Conservation (phyloP, 129 eudicot species). For the Chrysanthemum lavandulifolium region DNA sequence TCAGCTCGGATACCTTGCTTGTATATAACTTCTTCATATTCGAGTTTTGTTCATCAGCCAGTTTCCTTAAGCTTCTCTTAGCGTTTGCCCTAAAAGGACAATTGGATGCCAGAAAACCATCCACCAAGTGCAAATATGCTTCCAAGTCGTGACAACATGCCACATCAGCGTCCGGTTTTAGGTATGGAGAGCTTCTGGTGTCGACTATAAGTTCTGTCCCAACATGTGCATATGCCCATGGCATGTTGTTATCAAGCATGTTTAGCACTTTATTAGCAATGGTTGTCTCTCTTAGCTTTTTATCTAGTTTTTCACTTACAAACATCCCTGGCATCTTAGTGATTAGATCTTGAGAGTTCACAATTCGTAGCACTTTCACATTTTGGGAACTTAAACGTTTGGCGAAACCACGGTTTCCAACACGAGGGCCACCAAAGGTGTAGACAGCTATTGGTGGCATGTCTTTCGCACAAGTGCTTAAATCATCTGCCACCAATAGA, state of each 20-base stretch:
- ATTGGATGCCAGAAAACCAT: constrained; percentile 75
- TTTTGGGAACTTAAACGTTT: constrained; percentile 42
- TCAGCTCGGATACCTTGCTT: constrained; percentile 56
- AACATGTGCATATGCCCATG: constrained; percentile 91
- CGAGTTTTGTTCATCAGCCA: constrained; percentile 69
- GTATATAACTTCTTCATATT: constrained; percentile 78
- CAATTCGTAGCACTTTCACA: constrained; percentile 77
- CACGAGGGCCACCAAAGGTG: constrained; percentile 95
- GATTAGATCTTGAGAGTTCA: constrained; percentile 73
- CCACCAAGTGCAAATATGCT: constrained; percentile 87
- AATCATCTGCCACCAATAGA: constrained; percentile 67
- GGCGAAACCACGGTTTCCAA: constrained; percentile 75
- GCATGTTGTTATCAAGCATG: constrained; percentile 68
- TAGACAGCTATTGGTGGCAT: constrained; percentile 80
- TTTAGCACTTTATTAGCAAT: constrained; percentile 45
- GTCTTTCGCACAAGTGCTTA: constrained; percentile 45
- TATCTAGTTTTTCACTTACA: constrained; percentile 78
- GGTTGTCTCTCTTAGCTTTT: constrained; percentile 43
- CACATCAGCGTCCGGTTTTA: constrained; percentile 76
- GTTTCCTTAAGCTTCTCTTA: constrained; percentile 69
- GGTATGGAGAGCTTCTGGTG: constrained; percentile 69
- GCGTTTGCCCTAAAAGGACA: constrained; percentile 86
- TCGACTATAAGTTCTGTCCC: constrained; percentile 77
- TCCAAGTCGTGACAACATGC: constrained; percentile 97
- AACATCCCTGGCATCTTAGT: constrained; percentile 95